Base-by-base conservation (phyloP, 176 grass and related monocot species). In the Stipa capillata region DNA sequence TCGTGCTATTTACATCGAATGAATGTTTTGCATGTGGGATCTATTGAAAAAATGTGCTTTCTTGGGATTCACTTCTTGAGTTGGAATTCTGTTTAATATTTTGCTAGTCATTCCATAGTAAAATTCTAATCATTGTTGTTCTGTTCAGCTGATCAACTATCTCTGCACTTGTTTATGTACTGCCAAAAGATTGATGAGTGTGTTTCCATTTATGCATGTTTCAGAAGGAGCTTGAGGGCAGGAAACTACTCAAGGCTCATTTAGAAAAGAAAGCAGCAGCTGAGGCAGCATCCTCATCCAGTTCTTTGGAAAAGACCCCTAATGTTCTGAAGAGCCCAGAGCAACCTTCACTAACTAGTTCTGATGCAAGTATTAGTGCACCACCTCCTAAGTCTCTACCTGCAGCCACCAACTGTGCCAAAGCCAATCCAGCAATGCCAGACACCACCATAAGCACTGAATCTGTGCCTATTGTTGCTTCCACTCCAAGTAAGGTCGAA, bases 201-300 rank as follows among this genome's bases (percentile, higher is more conserved):
- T 70, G 62, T 84, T 60, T 87, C 67, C 44, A 80, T 85, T 76
- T 71, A 39, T 85, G 52, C 20, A 37, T 89, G 35, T 89, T 77
- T 81, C 87, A 89, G 87, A 89, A 81, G 63, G 87, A 89, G 85
- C 77, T 81, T 81, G 82, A 89, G 64, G 87, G 87, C 27, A 85
- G 78, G 65, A 84, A 85, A 81, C 71, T 89, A 62, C 81, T 88
- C 32, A 76, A 89, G 77, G 82, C 64, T 35, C 87, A 89, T 65
- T 71, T 85, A 44, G 87, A 85, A 76, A 88, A 88, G 75, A 88
- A 88, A 70, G 86, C 74, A 65, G 86, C 76, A 61, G 81, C 81
- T 42, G 80, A 88, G 29, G 68, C 77, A 76, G 34, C 60, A 70
- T 73, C 81, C 55, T 65, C 85, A 76, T 79, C 85, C 42, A 79